phyloP scores from a whole-genome alignment of 2,329 filamentous ascomycete genomes.

The Cercospora brassicicola region DNA sequence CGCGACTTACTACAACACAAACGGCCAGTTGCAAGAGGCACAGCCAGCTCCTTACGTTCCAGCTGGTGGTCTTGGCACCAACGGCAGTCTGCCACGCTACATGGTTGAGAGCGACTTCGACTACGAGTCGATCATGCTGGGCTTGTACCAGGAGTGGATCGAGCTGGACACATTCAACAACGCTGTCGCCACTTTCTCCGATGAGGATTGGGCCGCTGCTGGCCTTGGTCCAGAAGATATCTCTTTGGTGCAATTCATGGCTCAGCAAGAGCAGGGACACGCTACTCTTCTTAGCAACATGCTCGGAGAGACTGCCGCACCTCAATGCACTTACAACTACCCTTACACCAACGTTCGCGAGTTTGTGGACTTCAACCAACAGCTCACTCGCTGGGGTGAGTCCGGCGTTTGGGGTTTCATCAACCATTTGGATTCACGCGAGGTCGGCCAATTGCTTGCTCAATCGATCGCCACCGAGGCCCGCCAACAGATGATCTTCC shows the following conservation, averaged over 20 bases:
- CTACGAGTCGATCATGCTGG: slow-evolving; percentile 73
- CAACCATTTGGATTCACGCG: slow-evolving; percentile 72
- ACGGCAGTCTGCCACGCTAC: slow-evolving; percentile 74
- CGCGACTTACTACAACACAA: slow-evolving; percentile 68
- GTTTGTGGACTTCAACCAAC: slow-evolving; percentile 81
- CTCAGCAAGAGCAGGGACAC: slow-evolving; percentile 73
- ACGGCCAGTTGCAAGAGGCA: slow-evolving; percentile 66
- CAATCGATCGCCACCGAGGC: slow-evolving; percentile 78
- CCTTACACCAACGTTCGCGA: slow-evolving; percentile 72
- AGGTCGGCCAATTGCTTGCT: slow-evolving; percentile 69
- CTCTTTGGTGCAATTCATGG: slow-evolving; percentile 73
- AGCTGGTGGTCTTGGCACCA: slow-evolving; percentile 70
- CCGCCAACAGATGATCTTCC: slow-evolving; percentile 80
- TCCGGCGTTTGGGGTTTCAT: slow-evolving; percentile 79
- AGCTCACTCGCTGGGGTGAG: slow-evolving; percentile 79
- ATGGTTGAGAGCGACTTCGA: slow-evolving; percentile 79
- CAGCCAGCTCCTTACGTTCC: slow-evolving; percentile 72
- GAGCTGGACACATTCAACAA: slow-evolving; percentile 81
- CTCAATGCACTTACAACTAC: slow-evolving; percentile 80
- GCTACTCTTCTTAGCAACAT: slow-evolving; percentile 76
- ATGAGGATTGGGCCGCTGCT: slow-evolving; percentile 66
- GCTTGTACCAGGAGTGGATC: slow-evolving; percentile 80
- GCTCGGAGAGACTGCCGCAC: slow-evolving; percentile 67
- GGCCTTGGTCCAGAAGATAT: slow-evolving; percentile 70
- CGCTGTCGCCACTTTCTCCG: slow-evolving; percentile 68